Percentiles rank a stretch among this genome's conserved stretches.
phyloP scores from a whole-genome alignment of 2,329 filamentous ascomycete genomes.

The Ploettnerulaceae sp. region DNA sequence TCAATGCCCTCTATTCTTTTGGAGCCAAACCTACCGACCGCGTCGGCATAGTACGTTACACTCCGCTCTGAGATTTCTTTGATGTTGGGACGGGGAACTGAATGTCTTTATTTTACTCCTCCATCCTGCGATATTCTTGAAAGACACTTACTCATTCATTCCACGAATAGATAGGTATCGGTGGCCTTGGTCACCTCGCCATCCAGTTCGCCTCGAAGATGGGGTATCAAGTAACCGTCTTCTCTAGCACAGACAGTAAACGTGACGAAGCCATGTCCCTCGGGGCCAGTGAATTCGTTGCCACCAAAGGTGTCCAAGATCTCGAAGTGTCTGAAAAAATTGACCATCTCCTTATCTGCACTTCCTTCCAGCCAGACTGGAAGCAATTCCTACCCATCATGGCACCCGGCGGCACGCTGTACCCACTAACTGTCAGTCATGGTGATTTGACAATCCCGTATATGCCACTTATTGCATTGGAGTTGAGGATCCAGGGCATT shows the following conservation, averaged over 20 bases:
- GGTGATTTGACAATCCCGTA: slow-evolving; percentile 31
- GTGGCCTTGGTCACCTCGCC: slow-evolving; percentile 58
- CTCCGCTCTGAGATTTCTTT: no score
- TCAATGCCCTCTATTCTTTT: slow-evolving; percentile 35
- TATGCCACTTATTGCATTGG: slow-evolving; percentile 25
- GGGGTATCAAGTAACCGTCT: slow-evolving; percentile 55
- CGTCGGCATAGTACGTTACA: slow-evolving; percentile 37
- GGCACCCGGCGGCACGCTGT: slow-evolving; percentile 52
- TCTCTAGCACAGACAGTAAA: slow-evolving; percentile 57
- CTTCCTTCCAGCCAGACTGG: slow-evolving; percentile 47
- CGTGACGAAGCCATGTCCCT: slow-evolving; percentile 55
- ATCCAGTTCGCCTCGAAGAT: slow-evolving; percentile 60
- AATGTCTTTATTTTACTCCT: no score
- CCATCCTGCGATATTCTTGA: no score
- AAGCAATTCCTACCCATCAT: slow-evolving; percentile 58
- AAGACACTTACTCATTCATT: no score
- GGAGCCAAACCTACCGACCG: slow-evolving; percentile 32
- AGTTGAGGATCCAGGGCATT: slow-evolving; percentile 30
- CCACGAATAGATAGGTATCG: no score
- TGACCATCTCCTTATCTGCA: slow-evolving; percentile 32
- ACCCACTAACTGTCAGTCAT: slow-evolving; percentile 63
- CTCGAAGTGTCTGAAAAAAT: slow-evolving; percentile 31
- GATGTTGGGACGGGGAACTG: no score
- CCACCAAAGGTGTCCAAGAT: slow-evolving; percentile 39
- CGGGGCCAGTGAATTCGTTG: slow-evolving; percentile 57